phyloP scores from a whole-genome alignment of 1,139 yeast genomes.

The Meyerozyma athensensis region DNA sequence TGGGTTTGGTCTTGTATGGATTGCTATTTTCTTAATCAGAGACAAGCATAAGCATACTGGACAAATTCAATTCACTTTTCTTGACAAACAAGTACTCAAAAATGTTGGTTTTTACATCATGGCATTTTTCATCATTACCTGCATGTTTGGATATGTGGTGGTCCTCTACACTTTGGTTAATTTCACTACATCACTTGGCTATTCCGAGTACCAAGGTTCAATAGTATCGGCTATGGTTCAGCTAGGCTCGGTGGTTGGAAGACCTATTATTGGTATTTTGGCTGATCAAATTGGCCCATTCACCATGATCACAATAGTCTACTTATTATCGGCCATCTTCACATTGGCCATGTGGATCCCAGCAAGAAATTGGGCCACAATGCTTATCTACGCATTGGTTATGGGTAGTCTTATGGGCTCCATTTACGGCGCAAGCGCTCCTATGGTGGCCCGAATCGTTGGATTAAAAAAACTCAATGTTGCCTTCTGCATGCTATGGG shows the following conservation, averaged over 20 bases:
- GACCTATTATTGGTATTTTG: conserved; percentile 43
- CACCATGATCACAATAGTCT: conserved; percentile 34
- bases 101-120: conserved; percentile 28
- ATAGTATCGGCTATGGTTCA: conserved; percentile 48
- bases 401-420: conserved; percentile 51
- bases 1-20: conserved; percentile 22
- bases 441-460: conserved; percentile 30
- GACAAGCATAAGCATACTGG: conserved; percentile 18
- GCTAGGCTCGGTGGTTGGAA: conserved; percentile 34
- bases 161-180: conserved; percentile 32
- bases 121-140: conserved; percentile 25
- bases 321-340: conserved; percentile 30
- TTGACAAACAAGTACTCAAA: conserved; percentile 19
- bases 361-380: conserved; percentile 48
- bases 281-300: conserved; percentile 45
- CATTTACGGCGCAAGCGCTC: conserved; percentile 16
- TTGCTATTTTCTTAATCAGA: conserved; percentile 19
- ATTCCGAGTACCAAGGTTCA: conserved; percentile 33
- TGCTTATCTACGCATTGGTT: conserved; percentile 41
- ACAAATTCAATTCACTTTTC: conserved; percentile 18
- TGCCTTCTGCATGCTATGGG: conserved; percentile 46
- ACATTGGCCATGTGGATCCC: conserved; percentile 61
- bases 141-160: conserved; percentile 35
- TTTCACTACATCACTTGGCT: conserved; percentile 25
- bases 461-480: conserved; percentile 48